Evolutionary conservation across 306 rosid species (phyloP), one percentile per base, ranked within the genome.

Genomic region (Trifolium fragiferum): DNA sequence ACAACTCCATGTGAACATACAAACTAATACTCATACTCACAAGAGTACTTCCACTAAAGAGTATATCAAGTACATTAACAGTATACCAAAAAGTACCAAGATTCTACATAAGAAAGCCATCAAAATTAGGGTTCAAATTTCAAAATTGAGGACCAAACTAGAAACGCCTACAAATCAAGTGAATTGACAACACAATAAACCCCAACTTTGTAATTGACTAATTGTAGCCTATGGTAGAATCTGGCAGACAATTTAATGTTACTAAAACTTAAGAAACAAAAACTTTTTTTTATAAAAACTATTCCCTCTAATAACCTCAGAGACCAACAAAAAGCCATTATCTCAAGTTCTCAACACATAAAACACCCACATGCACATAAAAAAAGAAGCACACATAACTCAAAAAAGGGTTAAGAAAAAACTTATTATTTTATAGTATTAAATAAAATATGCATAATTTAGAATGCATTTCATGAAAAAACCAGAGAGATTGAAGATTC

Each of bases 361-460:
- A 11, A 68, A 37, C 68, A 81, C 23, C 50, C 74, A 81, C 87
- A 72, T 79, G 87, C 84, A 72, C 20, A 77, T 40, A 65, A 58
- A 43, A 73, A 35, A 70, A 21, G 59, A 63, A 76, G 40, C 74
- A 23, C 35, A 57, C 3, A 57, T 21, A 33, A 62, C n/a, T 9
- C 68, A 37, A 43, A 62, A 62, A 62, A 71, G 47, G 9, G 35
- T 66, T 67, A 57, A 43, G 12, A 12, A 16, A 27, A 59, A 49
- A 67, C 0, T 21, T 25, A 41, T 2, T 59, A 51, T 43, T 27
- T 62, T 37, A 33, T 16, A 62, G 6, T 62, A 6, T 8, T 32
- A 62, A 62, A 33, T 7, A 59, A 7, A 53, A 19, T 16, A 14
- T 1, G n/a, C 18, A 53, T 51, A 40, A 67, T 54, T 58, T 49